Evolutionary conservation across 257 asterid genomes (phyloP), one percentile per base, ranked within the genome.

Genomic region (Handroanthus guayacan): DNA sequence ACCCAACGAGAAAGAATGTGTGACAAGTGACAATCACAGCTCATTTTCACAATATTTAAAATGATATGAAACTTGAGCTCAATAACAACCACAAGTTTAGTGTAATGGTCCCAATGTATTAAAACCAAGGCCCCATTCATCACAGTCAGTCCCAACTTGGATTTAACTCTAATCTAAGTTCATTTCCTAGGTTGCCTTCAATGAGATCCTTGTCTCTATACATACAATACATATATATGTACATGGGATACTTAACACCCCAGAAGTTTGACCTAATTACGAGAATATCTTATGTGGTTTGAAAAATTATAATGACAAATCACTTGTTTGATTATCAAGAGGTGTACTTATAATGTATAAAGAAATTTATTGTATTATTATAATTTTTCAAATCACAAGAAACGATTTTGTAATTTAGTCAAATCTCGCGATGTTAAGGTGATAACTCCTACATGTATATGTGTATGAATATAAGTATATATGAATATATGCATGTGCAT

Each of bases 141-240:
- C 80, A 74, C 71, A 14, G 45, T 78, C 67, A 47, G 17, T 1
- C n/a, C 63, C 80, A 52, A 34, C 75, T 57, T 25, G 31, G 54
- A 25, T 39, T 74, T 25, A 7, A 8, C 66, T 67, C 65, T 47
- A 39, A 71, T 58, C 63, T 55, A 5, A 48, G 10, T 75, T 71
- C 41, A 31, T 39, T 74, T 56, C 80, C 66, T 67, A 74, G 61
- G 81, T 62, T 73, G 60, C 67, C 74, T 52, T 68, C 78, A 62
- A 41, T 12, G 13, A 13, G 1, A 68, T 50, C 75, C 78, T 56
- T 80, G 54, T 69, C 78, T 67, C 0, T 75, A 48, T 52, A 14
- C 37, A 52, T 0, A 54, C 14, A 65, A 54, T 20, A 57, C 17
- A 10, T 20, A 20, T 57, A 3, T 57, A 20, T 57, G 9, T 20